A percentile compares a stretch with the other conserved stretches of the same genome.
These are phyloP conservation scores for Croton setiger DNA, from an alignment of 441 rosid genomes.

Conservation along the genomic window DNA sequence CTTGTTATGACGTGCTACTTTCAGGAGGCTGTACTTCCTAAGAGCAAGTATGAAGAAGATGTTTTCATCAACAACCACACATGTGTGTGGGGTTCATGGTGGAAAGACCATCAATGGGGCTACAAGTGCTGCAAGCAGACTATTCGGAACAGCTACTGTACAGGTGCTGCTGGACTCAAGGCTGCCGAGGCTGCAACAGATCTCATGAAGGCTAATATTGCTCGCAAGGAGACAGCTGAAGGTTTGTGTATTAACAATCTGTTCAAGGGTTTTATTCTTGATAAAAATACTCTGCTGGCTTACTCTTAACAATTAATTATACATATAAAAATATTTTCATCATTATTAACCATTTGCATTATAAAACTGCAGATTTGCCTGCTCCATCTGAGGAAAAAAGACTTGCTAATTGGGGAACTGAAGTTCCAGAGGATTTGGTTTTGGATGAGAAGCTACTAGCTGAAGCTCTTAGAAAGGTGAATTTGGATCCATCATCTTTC, in stretches of 20 bases:
- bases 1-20: slow-evolving; percentile 7
- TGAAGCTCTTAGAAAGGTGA: slow-evolving; percentile 78
- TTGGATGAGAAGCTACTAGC: slow-evolving; percentile 64
- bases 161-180: slow-evolving; percentile 62
- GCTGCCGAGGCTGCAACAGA: slow-evolving; percentile 62
- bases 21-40: slow-evolving; percentile 54
- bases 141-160: slow-evolving; percentile 61
- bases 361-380: slow-evolving; percentile 34
- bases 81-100: slow-evolving; percentile 68
- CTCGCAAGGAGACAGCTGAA: slow-evolving; percentile 48
- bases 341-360: not conserved
- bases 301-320: not conserved
- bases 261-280: no score
- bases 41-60: slow-evolving; percentile 65
- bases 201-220: slow-evolving; percentile 59
- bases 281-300: not conserved
- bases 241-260: slow-evolving; percentile 23
- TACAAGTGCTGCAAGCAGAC: slow-evolving; percentile 61
- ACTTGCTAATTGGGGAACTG: slow-evolving; percentile 80
- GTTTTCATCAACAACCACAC: slow-evolving; percentile 54
- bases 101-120: slow-evolving; percentile 70
- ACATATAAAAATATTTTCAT: not conserved
- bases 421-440: slow-evolving; percentile 62
- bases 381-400: slow-evolving; percentile 53
- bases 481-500: not conserved